These are phyloP conservation scores for Raffaelea arxii DNA, from an alignment of 2,329 filamentous ascomycete genomes.

Conservation along the genomic window DNA sequence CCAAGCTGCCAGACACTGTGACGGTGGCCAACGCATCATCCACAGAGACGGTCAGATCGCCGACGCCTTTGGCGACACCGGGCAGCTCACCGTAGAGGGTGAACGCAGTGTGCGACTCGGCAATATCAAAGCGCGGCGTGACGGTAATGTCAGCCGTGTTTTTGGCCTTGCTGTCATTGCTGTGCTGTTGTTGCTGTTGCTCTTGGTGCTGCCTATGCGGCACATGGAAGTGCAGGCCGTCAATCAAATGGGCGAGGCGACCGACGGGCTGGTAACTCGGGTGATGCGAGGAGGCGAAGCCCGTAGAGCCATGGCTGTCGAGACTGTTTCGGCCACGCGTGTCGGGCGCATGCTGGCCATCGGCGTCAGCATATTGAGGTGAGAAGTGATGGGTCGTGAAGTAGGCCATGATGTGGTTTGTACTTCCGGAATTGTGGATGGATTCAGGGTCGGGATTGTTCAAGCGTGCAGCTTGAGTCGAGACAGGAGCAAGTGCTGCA, in stretches of 20 bases:
- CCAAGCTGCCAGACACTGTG: not conserved
- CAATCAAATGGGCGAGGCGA: not conserved
- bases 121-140: not conserved
- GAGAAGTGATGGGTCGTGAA: conserved; percentile 1
- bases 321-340: not conserved
- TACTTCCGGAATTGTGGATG: not conserved
- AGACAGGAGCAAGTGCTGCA: not conserved
- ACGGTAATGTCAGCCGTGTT: not conserved
- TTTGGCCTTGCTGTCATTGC: not conserved
- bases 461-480: not conserved
- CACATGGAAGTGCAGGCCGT: not conserved
- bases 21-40: not conserved
- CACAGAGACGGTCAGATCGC: not conserved
- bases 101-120: not conserved
- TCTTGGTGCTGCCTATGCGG: too few species aligned
- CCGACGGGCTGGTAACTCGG: not conserved
- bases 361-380: not conserved
- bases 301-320: not conserved
- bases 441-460: not conserved
- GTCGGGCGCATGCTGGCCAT: not conserved
- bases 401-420: too few species aligned
- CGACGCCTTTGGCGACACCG: not conserved
- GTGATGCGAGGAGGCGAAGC: not conserved
- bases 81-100: not conserved
- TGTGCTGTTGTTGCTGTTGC: too few species aligned